phyloP scores from a whole-genome alignment of 2,329 filamentous ascomycete species.

The Meredithiella fracta region DNA sequence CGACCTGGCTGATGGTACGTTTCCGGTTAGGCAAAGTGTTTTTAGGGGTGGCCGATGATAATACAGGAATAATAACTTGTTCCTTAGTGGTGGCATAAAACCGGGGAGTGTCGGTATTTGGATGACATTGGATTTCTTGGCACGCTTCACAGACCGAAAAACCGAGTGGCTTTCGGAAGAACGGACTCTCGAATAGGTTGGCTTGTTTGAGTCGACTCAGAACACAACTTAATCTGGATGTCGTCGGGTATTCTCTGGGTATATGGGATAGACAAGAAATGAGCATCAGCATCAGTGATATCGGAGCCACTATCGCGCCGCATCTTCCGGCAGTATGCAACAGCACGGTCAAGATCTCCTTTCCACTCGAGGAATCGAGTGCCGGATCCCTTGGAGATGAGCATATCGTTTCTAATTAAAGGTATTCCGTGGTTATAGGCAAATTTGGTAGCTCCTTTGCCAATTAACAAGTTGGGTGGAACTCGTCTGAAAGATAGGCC shows the following conservation, averaged over 20 bases:
- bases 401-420: slow-evolving; percentile 53
- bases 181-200: not conserved
- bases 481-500: slow-evolving; percentile 74
- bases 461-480: slow-evolving; percentile 80
- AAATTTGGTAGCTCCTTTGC: slow-evolving; percentile 72
- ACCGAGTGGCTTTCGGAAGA: not conserved
- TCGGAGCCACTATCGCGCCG: slow-evolving; percentile 12
- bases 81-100: not conserved
- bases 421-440: slow-evolving; percentile 62
- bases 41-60: no score
- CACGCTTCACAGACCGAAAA: not conserved
- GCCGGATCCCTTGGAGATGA: slow-evolving; percentile 65
- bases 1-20: not conserved
- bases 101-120: not conserved
- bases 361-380: slow-evolving; percentile 70
- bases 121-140: not conserved
- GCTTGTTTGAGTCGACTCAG: no score
- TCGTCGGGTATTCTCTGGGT: not conserved
- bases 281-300: slow-evolving; percentile 10
- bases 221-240: not conserved
- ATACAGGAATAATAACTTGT: not conserved
- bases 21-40: slow-evolving; percentile 3
- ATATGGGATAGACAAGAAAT: slow-evolving; percentile 10
- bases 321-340: not conserved
- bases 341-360: slow-evolving; percentile 49